Base-by-base conservation (phyloP, 225 moss, liverwort and hornwort species). In the Polytrichum commune region DNA sequence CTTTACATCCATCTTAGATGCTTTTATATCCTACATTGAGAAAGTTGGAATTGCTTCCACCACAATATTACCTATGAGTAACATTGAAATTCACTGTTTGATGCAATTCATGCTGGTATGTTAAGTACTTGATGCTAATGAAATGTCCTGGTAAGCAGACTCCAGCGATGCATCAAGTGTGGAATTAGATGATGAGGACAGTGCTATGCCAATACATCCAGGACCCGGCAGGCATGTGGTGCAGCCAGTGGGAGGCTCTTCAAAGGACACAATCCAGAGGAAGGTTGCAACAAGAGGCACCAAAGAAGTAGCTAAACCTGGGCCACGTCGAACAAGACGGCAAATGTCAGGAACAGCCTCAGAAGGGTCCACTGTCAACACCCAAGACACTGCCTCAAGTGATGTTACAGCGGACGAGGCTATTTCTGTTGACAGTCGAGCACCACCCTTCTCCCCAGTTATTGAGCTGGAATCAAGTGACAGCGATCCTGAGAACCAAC, bases 281-380 rank as follows among this genome's bases (percentile, higher is more conserved):
- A 85, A 54, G 69, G 29, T 61, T 8, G 61, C 54, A 29, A 60
- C 7, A 24, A 71, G 68, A 30, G 71, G 53, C 68, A 85, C 20
- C 28, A 76, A 69, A 66, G 80, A 64, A 33, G 73, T n/a, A 27
- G 69, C 64, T 19, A 57, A 66, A 72, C 33, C 75, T 64, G 73
- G 54, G 72, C 82, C 72, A 55, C 77, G 79, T 69, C 75, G 80
- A 71, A 80, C 82, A 29, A 86, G 82, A 83, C 80, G 77, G 67
- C 86, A 86, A 78, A 53, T 70, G 46, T 73, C 80, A 23, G 60
- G 55, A 54, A 71, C 75, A 6, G 55, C 28, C 69, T 73, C 78
- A 63, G 77, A 72, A 69, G 70, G 70, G 46, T 82, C 82, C 26
- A 65, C 55, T 55, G 10, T 75, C 16, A 73, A 74, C 9, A 66